These are phyloP conservation scores for Eutrema salsugineum DNA, from an alignment of 441 rosid species.

Conservation along the genomic window DNA sequence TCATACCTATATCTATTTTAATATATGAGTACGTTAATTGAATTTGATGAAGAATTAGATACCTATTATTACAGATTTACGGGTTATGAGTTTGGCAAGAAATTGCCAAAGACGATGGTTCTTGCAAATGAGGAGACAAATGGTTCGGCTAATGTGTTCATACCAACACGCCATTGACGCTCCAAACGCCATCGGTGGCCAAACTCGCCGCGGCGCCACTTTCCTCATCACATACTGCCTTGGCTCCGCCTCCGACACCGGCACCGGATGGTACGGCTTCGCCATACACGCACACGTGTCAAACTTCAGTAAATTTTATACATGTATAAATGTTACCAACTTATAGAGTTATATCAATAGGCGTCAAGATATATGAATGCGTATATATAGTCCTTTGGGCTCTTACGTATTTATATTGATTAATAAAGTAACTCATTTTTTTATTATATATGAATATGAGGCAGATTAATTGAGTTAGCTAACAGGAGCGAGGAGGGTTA, in stretches of 20 bases:
- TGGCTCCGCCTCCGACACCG: conserved; percentile 48
- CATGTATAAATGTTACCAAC: not conserved
- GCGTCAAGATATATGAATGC: not conserved
- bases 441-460: too few species aligned
- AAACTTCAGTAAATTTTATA: not conserved
- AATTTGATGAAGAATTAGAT: not conserved
- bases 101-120: conserved; percentile 88
- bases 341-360: not conserved
- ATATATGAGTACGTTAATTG: not conserved
- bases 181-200: conserved; percentile 85
- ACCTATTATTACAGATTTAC: conserved; percentile 98
- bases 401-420: too few species aligned
- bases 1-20: not conserved
- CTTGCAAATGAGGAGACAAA: conserved; percentile 78
- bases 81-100: conserved; percentile 64
- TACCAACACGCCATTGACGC: conserved; percentile 91
- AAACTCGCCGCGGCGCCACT: conserved; percentile 76
- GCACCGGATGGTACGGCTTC: conserved; percentile 82
- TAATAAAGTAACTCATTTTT: too few species aligned
- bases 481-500: too few species aligned
- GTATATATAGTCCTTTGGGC: not conserved
- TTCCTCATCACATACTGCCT: conserved; percentile 82
- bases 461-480: too few species aligned
- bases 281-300: conserved; percentile 19
- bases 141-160: conserved; percentile 82